phyloP scores from a whole-genome alignment of 495 filamentous ascomycete genomes.

The Aspergillus homomorphus region DNA sequence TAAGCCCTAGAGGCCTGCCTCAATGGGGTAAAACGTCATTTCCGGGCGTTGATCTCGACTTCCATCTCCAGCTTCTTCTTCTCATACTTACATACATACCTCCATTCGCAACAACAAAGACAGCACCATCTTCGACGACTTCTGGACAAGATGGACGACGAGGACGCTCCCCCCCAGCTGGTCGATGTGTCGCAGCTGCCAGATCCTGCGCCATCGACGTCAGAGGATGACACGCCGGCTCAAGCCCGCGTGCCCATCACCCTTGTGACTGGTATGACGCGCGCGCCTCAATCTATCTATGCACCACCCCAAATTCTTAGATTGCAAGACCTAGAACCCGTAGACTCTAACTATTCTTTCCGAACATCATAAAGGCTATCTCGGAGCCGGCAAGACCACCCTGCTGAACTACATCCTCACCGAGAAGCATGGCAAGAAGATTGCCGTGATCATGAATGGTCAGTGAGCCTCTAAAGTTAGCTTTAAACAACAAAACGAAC shows the following conservation, averaged over 20 bases:
- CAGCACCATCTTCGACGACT: no score
- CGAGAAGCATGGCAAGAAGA: slow-evolving; percentile 91
- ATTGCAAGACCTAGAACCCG: not conserved
- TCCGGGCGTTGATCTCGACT: slow-evolving; percentile 26
- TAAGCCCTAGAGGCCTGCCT: slow-evolving; percentile 37
- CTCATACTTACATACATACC: no score
- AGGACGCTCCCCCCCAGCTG: slow-evolving; percentile 71
- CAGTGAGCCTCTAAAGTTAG: slow-evolving; percentile 18
- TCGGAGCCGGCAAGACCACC: slow-evolving; percentile 94
- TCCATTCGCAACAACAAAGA: no score
- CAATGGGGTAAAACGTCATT: slow-evolving; percentile 38
- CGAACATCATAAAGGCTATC: slow-evolving; percentile 57
- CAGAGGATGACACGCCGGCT: slow-evolving; percentile 38
- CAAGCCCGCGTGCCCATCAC: slow-evolving; percentile 80
- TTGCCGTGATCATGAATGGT: slow-evolving; percentile 97
- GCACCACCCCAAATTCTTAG: slow-evolving; percentile 3
- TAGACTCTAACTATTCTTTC: slow-evolving; percentile 5
- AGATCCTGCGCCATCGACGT: slow-evolving; percentile 24
- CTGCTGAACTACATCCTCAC: slow-evolving; percentile 93
- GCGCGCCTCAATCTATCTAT: not conserved
- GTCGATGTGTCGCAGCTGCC: slow-evolving; percentile 51
- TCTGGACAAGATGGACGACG: slow-evolving; percentile 66
- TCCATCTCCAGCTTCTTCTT: not conserved
- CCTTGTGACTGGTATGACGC: slow-evolving; percentile 75
- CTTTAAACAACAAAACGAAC: not conserved